Percentiles rank a stretch among this genome's conserved stretches.
These are phyloP conservation scores for Cercospora sp. DNA, from an alignment of 2,329 filamentous ascomycete genomes.

Conservation along the genomic window DNA sequence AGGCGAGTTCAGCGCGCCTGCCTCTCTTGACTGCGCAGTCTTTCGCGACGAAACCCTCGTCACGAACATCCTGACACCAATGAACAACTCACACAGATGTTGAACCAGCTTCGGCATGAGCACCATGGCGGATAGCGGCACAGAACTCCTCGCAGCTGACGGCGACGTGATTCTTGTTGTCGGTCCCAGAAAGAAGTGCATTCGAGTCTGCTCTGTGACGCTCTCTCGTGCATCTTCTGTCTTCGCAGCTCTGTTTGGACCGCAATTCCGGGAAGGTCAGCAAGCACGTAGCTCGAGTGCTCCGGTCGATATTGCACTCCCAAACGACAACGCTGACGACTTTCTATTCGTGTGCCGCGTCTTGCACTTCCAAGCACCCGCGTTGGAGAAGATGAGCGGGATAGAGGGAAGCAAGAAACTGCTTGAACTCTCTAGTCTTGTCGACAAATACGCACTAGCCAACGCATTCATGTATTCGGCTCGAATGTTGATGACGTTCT, in stretches of 20 bases:
- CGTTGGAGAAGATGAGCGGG: too few relatives aligned
- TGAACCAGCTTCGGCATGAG: not conserved
- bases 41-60: too few relatives aligned
- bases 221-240: constrained; percentile 17
- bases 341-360: too few relatives aligned
- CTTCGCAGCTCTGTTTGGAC: constrained; percentile 20
- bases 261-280: constrained; percentile 17
- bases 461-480: not conserved
- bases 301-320: constrained; percentile 7
- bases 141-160: not conserved
- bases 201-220: not conserved
- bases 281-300: not conserved
- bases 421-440: too few relatives aligned
- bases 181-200: not conserved
- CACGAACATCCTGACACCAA: too few relatives aligned
- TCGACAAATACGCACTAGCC: not conserved
- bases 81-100: too few relatives aligned
- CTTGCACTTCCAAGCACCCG: too few relatives aligned
- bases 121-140: not conserved
- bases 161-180: not conserved
- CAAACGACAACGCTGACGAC: constrained; percentile 6
- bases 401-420: too few relatives aligned
- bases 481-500: not conserved
- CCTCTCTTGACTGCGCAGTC: too few relatives aligned
- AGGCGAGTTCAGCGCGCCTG: too few relatives aligned